A percentile compares a stretch with the other conserved stretches of the same genome.
These are phyloP conservation scores for Colletotrichum sp. DNA, from an alignment of 2,329 filamentous ascomycete genomes.

Conservation along the genomic window DNA sequence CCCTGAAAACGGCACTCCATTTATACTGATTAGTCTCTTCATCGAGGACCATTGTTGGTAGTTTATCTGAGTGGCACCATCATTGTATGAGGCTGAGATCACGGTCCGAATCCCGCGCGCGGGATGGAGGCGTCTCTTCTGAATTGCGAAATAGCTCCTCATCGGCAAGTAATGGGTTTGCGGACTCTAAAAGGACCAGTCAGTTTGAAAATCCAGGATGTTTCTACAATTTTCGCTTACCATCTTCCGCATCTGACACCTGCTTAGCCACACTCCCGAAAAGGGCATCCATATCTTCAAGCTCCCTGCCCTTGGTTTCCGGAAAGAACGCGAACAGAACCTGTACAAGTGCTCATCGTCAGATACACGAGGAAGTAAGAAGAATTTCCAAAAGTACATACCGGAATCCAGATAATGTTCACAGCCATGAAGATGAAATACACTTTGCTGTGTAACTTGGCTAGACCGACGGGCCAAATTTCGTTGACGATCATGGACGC, in stretches of 20 bases:
- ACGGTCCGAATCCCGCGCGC: neutral
- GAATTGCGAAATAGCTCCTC: neutral
- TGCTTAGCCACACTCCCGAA: constrained; percentile 32
- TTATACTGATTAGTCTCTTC: neutral
- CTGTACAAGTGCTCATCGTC: constrained; percentile 22
- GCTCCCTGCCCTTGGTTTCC: constrained; percentile 45
- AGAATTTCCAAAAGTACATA: constrained; percentile 23
- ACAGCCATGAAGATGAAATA: constrained; percentile 65
- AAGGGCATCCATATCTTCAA: constrained; percentile 51
- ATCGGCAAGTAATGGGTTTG: neutral
- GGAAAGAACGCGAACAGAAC: constrained; percentile 48
- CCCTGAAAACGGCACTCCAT: neutral
- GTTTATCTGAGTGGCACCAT: neutral
- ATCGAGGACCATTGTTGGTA: neutral
- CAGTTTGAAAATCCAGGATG: neutral
- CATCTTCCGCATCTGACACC: neutral
- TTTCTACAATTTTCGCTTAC: neutral
- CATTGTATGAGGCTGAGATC: neutral
- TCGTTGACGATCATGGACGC: constrained; percentile 60
- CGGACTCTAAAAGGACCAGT: neutral
- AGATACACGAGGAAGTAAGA: neutral
- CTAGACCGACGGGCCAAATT: constrained; percentile 60
- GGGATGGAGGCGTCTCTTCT: neutral
- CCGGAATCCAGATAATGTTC: constrained; percentile 52
- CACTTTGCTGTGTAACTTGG: constrained; percentile 52